Percentiles rank a stretch among this genome's conserved stretches.
phyloP scores from a whole-genome alignment of 2,329 filamentous ascomycete genomes.

The Fusarium hainanense region DNA sequence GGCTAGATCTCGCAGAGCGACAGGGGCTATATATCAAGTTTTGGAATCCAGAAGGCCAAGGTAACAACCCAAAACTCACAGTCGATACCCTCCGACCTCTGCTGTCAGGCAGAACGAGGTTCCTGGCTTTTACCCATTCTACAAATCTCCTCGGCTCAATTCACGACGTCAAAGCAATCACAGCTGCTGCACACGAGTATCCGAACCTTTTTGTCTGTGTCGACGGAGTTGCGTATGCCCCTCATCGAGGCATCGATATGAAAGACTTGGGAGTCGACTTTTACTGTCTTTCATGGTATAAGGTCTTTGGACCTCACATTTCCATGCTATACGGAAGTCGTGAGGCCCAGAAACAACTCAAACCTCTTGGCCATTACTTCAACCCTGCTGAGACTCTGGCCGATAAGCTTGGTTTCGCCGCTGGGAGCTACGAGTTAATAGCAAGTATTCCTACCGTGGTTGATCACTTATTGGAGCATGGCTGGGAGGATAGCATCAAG shows the following conservation, averaged over 20 bases:
- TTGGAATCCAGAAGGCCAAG: conserved; percentile 8
- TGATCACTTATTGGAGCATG: conserved; percentile 64
- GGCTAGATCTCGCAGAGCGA: conserved; percentile 74
- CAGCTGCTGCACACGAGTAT: conserved; percentile 61
- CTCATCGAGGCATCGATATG: conserved; percentile 77
- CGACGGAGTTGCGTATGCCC: conserved; percentile 81
- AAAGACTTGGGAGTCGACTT: conserved; percentile 76
- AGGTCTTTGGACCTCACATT: conserved; percentile 82
- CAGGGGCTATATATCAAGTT: conserved; percentile 57
- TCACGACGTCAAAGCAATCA: conserved; percentile 69
- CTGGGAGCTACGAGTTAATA: conserved; percentile 76
- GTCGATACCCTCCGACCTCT: conserved; percentile 67
- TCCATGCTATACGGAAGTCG: conserved; percentile 75
- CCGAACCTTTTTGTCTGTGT: conserved; percentile 71
- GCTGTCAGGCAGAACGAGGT: conserved; percentile 71
- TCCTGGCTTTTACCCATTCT: conserved; percentile 79
- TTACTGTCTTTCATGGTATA: conserved; percentile 86
- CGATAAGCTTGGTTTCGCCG: conserved; percentile 75
- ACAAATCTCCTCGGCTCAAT: conserved; percentile 81
- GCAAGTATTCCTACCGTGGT: conserved; percentile 70
- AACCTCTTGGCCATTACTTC: conserved; percentile 73
- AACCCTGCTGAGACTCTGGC: conserved; percentile 69
- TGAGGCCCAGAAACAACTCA: conserved; percentile 65
- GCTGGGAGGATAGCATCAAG: conserved; percentile 63
- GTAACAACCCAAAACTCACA: conserved; percentile 65